Evolutionary conservation across 1,139 yeast genomes (phyloP), one percentile per base, ranked within the genome.

Genomic region (Magnusiomyces tetraspermus): DNA sequence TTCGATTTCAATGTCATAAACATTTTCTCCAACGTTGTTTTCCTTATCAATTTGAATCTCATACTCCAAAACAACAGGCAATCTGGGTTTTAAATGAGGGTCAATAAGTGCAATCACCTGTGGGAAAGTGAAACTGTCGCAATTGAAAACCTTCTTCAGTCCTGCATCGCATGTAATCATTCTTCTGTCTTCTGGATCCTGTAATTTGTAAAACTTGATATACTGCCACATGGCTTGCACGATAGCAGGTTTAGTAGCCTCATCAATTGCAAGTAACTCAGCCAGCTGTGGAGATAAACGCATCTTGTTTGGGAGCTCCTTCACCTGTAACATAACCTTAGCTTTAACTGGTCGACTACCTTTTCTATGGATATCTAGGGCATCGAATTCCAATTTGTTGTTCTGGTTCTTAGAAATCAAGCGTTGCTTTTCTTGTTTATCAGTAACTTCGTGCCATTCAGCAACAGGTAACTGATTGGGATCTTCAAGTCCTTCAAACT

Each of bases 191-290:
- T 76, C 78, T 3, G 69, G 66, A 46, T 77, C 79, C 58, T 78
- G 81, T 59, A 88, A 73, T 58, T 83, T 80, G 63, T 85, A 85
- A 68, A 79, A 79, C 62, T 85, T 82, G 51, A 86, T 84, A 66
- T 92, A 92, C 68, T 87, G 92, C 90, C 97, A 92, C 51, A 92
- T 72, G 26, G 83, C 80, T 61, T 82, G 87, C 28, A 92, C 80
- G 42, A 94, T 84, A 54, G 87, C 96, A 55, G 92, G 92, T 65
- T 89, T 89, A 4, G 95, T 83, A 46, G 86, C 83, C 65, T 87
- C 95, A 40, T 75, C 73, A 50, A 81, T 76, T 15, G 97, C 97
- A 24, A 87, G 72, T 49, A 92, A 74, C 47, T 78, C 77, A 2
- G 90, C 74, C 68, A 92, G 75, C 33, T 79, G 81, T 21, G 83